These are phyloP conservation scores for Echria macrotheca DNA, from an alignment of 495 filamentous ascomycete genomes.

Conservation along the genomic window DNA sequence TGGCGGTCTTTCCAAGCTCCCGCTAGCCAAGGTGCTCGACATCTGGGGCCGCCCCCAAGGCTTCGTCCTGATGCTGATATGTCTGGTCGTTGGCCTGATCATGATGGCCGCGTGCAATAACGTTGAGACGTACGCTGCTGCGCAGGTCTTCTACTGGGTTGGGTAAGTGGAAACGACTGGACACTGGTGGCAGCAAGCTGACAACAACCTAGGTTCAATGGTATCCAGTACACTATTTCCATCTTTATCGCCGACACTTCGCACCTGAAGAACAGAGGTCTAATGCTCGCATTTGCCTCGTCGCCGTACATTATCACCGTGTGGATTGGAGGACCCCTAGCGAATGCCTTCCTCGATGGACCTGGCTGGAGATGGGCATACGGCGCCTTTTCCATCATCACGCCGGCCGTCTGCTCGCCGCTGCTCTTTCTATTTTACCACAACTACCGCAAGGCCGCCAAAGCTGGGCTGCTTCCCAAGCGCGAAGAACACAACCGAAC, in stretches of 20 bases:
- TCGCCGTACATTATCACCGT: slow-evolving; percentile 65
- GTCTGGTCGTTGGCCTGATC: slow-evolving; percentile 40
- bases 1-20: slow-evolving; percentile 55
- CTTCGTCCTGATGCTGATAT: slow-evolving; percentile 33
- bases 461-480: slow-evolving; percentile 43
- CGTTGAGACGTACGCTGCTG: slow-evolving; percentile 46
- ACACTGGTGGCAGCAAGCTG: neutral
- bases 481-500: slow-evolving; percentile 42
- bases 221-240: slow-evolving; percentile 50
- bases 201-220: slow-evolving; percentile 44
- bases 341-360: slow-evolving; percentile 39
- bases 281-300: slow-evolving; percentile 56
- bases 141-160: slow-evolving; percentile 50
- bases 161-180: slow-evolving; percentile 24
- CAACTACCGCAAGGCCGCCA: slow-evolving; percentile 57
- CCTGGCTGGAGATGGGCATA: slow-evolving; percentile 59
- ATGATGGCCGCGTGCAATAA: slow-evolving; percentile 49
- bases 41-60: slow-evolving; percentile 55
- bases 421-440: slow-evolving; percentile 49
- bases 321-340: slow-evolving; percentile 43
- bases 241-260: slow-evolving; percentile 67
- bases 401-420: slow-evolving; percentile 51
- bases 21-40: slow-evolving; percentile 61
- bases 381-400: slow-evolving; percentile 56
- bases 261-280: slow-evolving; percentile 54